These are phyloP conservation scores for Passiflora organensis DNA, from an alignment of 345 rosid genomes.

Conservation along the genomic window DNA sequence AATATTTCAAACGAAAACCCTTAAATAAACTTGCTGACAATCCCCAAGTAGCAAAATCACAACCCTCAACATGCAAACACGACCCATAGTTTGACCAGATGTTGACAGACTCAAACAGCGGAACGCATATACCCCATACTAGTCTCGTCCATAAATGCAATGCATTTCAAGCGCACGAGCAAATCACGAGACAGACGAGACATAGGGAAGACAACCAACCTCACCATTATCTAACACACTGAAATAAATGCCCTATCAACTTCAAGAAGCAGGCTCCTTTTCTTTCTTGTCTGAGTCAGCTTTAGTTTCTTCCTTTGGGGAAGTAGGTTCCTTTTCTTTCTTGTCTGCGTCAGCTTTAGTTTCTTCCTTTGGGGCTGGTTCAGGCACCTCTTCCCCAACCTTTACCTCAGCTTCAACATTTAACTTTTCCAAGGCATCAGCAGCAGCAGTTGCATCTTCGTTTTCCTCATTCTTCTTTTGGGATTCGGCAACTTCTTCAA, in stretches of 20 bases:
- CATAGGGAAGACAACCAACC: constrained; percentile 6
- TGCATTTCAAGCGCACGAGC: constrained; percentile 7
- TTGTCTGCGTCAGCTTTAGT: constrained; percentile 37
- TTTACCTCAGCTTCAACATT: constrained; percentile 41
- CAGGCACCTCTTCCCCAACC: constrained; percentile 28
- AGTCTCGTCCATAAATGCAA: constrained; percentile 14
- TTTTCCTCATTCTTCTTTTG: constrained; percentile 55
- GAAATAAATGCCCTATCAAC: constrained; percentile 24
- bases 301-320: constrained; percentile 29
- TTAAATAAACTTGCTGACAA: constrained; percentile 14
- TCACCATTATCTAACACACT: neutral
- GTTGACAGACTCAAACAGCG: constrained; percentile 30
- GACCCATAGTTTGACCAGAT: constrained; percentile 24
- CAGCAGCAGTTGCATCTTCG: constrained; percentile 62
- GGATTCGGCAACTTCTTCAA: constrained; percentile 68
- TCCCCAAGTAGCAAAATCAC: constrained; percentile 19
- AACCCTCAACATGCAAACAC: constrained; percentile 29
- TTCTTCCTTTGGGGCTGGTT: constrained; percentile 22
- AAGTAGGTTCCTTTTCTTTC: too few species aligned
- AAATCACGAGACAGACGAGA: constrained; percentile 15
- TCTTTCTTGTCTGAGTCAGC: constrained; percentile 44
- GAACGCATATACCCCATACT: constrained; percentile 26
- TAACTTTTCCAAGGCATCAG: constrained; percentile 62
- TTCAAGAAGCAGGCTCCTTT: constrained; percentile 34
- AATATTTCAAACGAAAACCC: constrained; percentile 4